Base-by-base conservation (phyloP, 441 rosid genomes). In the Croton setiger region DNA sequence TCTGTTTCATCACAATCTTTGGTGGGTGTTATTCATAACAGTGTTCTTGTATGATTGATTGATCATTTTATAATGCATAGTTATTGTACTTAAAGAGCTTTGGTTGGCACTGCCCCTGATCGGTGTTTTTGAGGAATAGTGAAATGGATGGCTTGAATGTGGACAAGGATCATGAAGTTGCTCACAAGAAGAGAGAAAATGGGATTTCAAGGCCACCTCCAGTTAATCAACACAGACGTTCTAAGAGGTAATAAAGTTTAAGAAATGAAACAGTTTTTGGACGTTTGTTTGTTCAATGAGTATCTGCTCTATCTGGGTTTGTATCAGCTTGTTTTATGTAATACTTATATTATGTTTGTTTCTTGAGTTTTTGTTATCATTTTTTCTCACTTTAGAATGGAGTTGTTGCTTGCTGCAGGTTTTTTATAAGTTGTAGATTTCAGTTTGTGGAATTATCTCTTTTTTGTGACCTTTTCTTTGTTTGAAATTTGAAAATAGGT, bases 211-310 rank as follows among this genome's bases (percentile, higher is more conserved):
- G 83, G 71, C 69, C 76, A 35, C 56, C 35, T 69, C 48, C 43
- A 6, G 71, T 39, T 65, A 62, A 72, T 66, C 76, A 75, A 33
- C 96, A 92, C 67, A 86, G 88, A 71, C 86, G 96, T 52, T 89
- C 91, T 23, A 92, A 86, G 81, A 88, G 98, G 98, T 85, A 58
- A n/a, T 4, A 41, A 2, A 27, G 31, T 27, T 27, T 27, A 1
- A 27, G 31, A 27, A 27, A 27, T 27, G 31, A 27, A 27, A 27
- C 31, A 27, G 31, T 45, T n/a, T 14, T 18, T 44, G 59, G 52
- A n/a, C 62, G 23, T 13, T 12, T 21, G 20, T 7, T 35, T 57
- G 31, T 17, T 35, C n/a, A 48, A 45, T 62, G 6, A 53, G 6
- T 61, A 27, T 44, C 63, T 60, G 37, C 63, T 69, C 23, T n/a